Base-by-base conservation (phyloP, 1,284 basidiomycete genomes). In the Rhodotorula sp. region DNA sequence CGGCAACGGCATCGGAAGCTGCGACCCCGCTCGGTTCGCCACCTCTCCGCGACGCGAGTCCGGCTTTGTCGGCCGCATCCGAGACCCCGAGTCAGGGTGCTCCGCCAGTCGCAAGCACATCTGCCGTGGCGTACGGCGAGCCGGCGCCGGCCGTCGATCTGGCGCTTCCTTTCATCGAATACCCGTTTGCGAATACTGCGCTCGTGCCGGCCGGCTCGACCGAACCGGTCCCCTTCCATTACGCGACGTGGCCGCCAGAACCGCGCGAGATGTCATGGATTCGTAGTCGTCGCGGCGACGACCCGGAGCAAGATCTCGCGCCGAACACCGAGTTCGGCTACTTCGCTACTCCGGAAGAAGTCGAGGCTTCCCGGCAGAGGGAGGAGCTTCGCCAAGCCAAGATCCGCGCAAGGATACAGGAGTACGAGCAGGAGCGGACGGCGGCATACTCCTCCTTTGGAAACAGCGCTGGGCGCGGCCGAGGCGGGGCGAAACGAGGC, bases 141-240 rank as follows among this genome's bases (percentile, higher is more conserved):
- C 44, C 60, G 30, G 46, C 60, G 33, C 29, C 26, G 24, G 30
- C 15, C 22, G 6, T 51, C 58, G 62, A 65, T 14, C 66, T 71
- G 44, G 26, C 69, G 1, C 60, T 59, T 46, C 69, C 69, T 6
- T 56, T 71, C 33, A 62, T 66, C 29, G 48, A 55, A 8, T 71
- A 71, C 62, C 30, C 64, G 1, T 72, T 69, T 49, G 64, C 71
- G 26, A 67, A 72, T 46, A 67, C 67, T 3, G 46, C 67, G 8
- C 69, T 71, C 62, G 65, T 70, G 0, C 69, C 69, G 17, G 51
- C 58, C 24, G 69, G 49, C 5, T 68, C 69, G 20, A 66, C 67
- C 4, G 66, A 68, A 24, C 58, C 66, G 10, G 30, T 42, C 24
- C 68, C 67, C 1, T 73, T 73, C 58, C 30, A 64, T 44, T 73